These are phyloP conservation scores for Teratosphaeria viscida DNA, from an alignment of 2,329 filamentous ascomycete genomes.

Conservation along the genomic window DNA sequence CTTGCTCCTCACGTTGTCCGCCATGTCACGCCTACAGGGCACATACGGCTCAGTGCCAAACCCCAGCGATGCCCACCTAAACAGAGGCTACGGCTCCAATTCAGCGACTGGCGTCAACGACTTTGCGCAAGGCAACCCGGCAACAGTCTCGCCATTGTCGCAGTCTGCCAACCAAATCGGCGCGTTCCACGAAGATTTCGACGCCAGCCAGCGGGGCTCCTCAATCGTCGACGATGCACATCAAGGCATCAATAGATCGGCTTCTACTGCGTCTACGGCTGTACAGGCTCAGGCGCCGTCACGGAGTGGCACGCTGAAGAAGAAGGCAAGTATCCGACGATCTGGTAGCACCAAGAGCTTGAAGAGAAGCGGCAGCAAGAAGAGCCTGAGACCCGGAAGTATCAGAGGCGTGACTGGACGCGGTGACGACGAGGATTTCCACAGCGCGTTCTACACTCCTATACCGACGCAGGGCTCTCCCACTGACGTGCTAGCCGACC, in stretches of 20 bases:
- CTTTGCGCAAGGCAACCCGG: slow-evolving; percentile 28
- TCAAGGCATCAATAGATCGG: slow-evolving; percentile 47
- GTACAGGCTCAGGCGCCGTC: slow-evolving; percentile 38
- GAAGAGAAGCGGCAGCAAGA: slow-evolving; percentile 67
- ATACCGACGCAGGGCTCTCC: slow-evolving; percentile 80
- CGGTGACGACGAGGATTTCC: slow-evolving; percentile 50
- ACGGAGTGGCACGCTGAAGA: slow-evolving; percentile 72
- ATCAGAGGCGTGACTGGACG: slow-evolving; percentile 63
- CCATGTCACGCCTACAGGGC: slow-evolving; percentile 5
- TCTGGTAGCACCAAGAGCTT: slow-evolving; percentile 67
- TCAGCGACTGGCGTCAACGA: slow-evolving; percentile 20
- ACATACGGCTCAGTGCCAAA: slow-evolving; percentile 30
- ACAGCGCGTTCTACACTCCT: slow-evolving; percentile 81
- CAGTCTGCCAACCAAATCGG: slow-evolving; percentile 27
- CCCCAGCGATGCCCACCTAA: slow-evolving; percentile 27
- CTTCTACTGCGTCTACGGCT: slow-evolving; percentile 40
- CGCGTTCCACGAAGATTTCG: slow-evolving; percentile 48
- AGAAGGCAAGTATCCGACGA: slow-evolving; percentile 69
- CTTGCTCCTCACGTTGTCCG: not conserved
- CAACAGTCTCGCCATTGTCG: slow-evolving; percentile 25
- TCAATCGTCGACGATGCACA: slow-evolving; percentile 48
- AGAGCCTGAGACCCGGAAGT: slow-evolving; percentile 75
- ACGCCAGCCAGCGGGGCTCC: slow-evolving; percentile 55
- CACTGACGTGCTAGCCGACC: slow-evolving; percentile 73
- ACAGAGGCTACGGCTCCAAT: slow-evolving; percentile 23